Evolutionary conservation across 2,329 filamentous ascomycete species (phyloP), one percentile per base, ranked within the genome.

Genomic region (Phyllosticta capitalensis): DNA sequence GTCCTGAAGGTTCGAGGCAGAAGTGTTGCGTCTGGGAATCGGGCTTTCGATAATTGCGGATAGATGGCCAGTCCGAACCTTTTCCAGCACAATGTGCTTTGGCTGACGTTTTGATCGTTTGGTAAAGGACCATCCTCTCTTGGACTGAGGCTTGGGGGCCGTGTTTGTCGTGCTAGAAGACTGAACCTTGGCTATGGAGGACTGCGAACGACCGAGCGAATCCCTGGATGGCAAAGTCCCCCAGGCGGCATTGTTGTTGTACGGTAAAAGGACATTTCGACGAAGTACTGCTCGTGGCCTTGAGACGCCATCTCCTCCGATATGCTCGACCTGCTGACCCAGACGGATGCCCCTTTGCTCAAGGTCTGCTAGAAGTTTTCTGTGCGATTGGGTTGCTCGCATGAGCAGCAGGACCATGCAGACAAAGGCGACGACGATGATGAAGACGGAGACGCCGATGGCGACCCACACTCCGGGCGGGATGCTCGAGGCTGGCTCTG

Each of bases 191-290:
- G 22, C 51, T 6, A 61, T 33, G 21, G 61, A 54, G 20, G 50
- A 48, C 24, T 61, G 62, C 49, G 67, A 58, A 22, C 72, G 56
- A n/a, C 65, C 64, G 48, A 59, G 50, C 12, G 57, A 59, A 19
- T 59, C 57, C 28, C 45, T 54, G 0, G 75, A 78, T 10, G 67
- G 67, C 9, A 78, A 64, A 54, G 72, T 65, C 17, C 69, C 73
- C 75, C 75, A 78, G 45, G 72, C 74, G 14, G 68, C 68, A 51
- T 68, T 68, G 1, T 67, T 63, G 52, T 71, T 70, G 66, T 71
- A 73, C 1, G 70, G 68, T 3, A 72, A 62, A 12, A 70, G 62
- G 2, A 66, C 68, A 52, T 67, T 71, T 38, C 70, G 68, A 60
- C 67, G 65, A 6, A 72, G 62, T 0, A 71, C 67, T 48, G 67